Conservation (phyloP, 2,329 filamentous ascomycete species). For the Trichoderma semiorbis region DNA sequence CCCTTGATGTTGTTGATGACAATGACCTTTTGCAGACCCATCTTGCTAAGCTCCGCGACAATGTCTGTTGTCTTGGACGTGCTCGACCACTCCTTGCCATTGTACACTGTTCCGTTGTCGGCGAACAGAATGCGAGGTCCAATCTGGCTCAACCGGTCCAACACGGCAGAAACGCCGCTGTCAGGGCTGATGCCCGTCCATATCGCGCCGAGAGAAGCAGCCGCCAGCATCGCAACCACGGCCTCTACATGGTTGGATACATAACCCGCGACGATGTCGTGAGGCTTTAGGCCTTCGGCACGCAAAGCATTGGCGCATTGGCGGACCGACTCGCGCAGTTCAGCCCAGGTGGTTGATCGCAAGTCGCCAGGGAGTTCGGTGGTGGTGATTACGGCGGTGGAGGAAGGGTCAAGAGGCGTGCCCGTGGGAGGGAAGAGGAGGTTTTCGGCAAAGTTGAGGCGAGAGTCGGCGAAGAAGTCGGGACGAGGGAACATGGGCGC, state of each 20-base stretch:
- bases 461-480: constrained; percentile 74
- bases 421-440: constrained; percentile 68
- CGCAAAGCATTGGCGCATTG: constrained; percentile 69
- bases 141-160: constrained; percentile 85
- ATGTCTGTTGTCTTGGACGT: constrained; percentile 77
- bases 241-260: constrained; percentile 88
- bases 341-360: constrained; percentile 64
- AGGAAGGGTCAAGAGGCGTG: constrained; percentile 47
- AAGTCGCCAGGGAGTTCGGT: constrained; percentile 68
- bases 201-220: constrained; percentile 77
- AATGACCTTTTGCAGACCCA: constrained; percentile 65
- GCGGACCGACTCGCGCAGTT: constrained; percentile 74
- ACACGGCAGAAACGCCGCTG: constrained; percentile 83
- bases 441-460: constrained; percentile 93
- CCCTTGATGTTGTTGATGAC: constrained; percentile 65
- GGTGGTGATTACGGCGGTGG: constrained; percentile 71
- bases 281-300: constrained; percentile 55
- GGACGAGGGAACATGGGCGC: constrained; percentile 82
- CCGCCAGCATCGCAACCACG: constrained; percentile 81
- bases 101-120: constrained; percentile 86
- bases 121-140: constrained; percentile 77
- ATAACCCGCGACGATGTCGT: constrained; percentile 65
- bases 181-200: constrained; percentile 95
- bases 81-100: constrained; percentile 83
- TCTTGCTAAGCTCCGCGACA: constrained; percentile 55